These are phyloP conservation scores for Celoporthe dispersa DNA, from an alignment of 2,329 filamentous ascomycete genomes.

Conservation along the genomic window DNA sequence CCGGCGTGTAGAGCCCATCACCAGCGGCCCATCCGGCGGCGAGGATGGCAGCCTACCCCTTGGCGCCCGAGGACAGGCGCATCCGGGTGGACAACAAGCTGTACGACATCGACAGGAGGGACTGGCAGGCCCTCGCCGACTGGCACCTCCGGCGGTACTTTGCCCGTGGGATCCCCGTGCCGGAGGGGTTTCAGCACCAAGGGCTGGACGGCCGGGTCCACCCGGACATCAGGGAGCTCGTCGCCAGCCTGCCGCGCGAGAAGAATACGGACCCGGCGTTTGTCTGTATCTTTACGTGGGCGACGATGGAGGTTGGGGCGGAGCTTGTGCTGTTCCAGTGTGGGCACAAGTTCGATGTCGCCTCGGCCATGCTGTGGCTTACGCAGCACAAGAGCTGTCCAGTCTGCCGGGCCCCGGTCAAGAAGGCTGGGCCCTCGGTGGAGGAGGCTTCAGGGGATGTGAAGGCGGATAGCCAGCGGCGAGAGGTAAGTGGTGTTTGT, in stretches of 20 bases:
- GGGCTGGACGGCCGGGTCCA: neutral
- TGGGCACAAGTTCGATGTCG: neutral
- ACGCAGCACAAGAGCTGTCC: neutral
- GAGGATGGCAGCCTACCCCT: neutral
- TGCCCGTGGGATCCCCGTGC: neutral
- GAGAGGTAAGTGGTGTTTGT: neutral
- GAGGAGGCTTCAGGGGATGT: neutral
- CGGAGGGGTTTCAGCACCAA: neutral
- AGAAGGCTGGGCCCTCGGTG: neutral
- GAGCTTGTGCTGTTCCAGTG: neutral
- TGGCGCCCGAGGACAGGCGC: neutral
- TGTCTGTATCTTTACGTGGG: neutral
- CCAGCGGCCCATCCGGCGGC: neutral
- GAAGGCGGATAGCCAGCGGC: neutral
- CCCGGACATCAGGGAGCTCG: neutral
- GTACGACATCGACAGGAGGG: neutral
- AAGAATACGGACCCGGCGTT: neutral
- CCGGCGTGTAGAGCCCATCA: neutral
- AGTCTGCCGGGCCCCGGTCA: neutral
- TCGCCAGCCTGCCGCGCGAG: neutral
- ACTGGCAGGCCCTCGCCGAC: neutral
- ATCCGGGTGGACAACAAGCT: neutral
- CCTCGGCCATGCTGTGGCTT: neutral
- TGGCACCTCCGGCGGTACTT: neutral
- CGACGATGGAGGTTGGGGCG: neutral